These are phyloP conservation scores for Hirschioporus abietinus DNA, from an alignment of 768 basidiomycete genomes.

Conservation along the genomic window DNA sequence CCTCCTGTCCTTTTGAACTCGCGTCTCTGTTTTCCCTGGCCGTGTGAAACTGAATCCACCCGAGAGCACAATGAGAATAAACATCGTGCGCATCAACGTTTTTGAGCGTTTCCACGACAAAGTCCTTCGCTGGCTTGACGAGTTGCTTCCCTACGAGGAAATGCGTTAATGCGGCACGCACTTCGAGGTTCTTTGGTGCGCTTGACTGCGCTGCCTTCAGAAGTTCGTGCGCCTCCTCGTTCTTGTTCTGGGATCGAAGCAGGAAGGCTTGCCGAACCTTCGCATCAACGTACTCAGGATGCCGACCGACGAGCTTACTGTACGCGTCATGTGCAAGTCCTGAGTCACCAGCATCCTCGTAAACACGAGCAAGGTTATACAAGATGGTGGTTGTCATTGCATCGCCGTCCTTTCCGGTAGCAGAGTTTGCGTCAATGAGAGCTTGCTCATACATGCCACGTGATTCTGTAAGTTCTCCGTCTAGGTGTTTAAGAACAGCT, in stretches of 20 bases:
- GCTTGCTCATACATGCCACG: constrained; percentile 68
- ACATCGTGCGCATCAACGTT: constrained; percentile 84
- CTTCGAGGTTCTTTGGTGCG: constrained; percentile 71
- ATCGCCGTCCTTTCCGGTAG: constrained; percentile 49
- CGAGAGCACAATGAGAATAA: constrained; percentile 87
- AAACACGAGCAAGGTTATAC: constrained; percentile 89
- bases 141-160: constrained; percentile 81
- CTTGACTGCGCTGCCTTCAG: constrained; percentile 86
- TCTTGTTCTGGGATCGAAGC: constrained; percentile 59
- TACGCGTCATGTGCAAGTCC: constrained; percentile 80
- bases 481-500: constrained; percentile 68
- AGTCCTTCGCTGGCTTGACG: constrained; percentile 73
- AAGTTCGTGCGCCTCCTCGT: constrained; percentile 80
- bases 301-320: constrained; percentile 77
- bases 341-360: constrained; percentile 78
- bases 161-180: constrained; percentile 90
- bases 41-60: constrained; percentile 80
- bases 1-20: constrained; percentile 42
- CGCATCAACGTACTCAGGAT: constrained; percentile 96
- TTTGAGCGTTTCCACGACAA: constrained; percentile 84
- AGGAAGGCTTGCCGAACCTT: constrained; percentile 90
- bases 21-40: constrained; percentile 79
- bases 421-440: constrained; percentile 47
- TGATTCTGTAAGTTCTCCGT: constrained; percentile 53
- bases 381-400: constrained; percentile 75